Base-by-base conservation (phyloP, 2,329 filamentous ascomycete species). In the Teratosphaeria destructans region DNA sequence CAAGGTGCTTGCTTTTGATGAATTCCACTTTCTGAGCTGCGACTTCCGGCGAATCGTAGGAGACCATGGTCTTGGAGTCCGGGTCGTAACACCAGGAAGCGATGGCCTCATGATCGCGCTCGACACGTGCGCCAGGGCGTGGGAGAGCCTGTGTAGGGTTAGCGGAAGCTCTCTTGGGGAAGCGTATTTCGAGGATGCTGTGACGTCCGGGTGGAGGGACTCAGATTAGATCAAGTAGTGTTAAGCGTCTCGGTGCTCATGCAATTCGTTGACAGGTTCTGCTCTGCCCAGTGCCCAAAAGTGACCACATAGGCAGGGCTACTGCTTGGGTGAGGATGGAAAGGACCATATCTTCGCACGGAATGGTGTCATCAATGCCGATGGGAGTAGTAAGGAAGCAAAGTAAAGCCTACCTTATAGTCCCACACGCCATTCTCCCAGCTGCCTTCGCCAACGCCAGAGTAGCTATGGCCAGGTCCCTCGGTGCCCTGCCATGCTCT, bases 341-440 rank as follows among this genome's bases (percentile, higher is more conserved):
- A 54, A 27, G 52, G 14, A 32, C 52, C 52, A 54, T 54, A 23
- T 54, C 52, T 23, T 32, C 27, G 43, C 43, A n/a, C 16, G 43
- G 52, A 10, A 4, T 56, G 7, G 47, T 60, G 55, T 61, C 54
- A 59, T 60, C 56, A 62, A 55, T 47, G 23, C n/a, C 47, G 27
- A 19, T n/a, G n/a, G 34, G 12, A 58, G n/a, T 58, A 49, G 39
- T 12, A 54, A 12, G 11, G 26, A 37, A 57, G 35, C 49, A 19
- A 47, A 12, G 34, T 16, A 39, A 23, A 61, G 57, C 68, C 63
- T 54, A 74, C 73, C 66, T 96, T 96, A 79, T 87, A 96, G 74
- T 97, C 92, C 78, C 88, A 89, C 0, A 95, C 84, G 0, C 91
- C 91, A 7, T 82, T 79, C 76, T 96, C 92, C 88, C 89, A 96